Base-by-base conservation (phyloP, 306 rosid species). In the Myrica gale region DNA sequence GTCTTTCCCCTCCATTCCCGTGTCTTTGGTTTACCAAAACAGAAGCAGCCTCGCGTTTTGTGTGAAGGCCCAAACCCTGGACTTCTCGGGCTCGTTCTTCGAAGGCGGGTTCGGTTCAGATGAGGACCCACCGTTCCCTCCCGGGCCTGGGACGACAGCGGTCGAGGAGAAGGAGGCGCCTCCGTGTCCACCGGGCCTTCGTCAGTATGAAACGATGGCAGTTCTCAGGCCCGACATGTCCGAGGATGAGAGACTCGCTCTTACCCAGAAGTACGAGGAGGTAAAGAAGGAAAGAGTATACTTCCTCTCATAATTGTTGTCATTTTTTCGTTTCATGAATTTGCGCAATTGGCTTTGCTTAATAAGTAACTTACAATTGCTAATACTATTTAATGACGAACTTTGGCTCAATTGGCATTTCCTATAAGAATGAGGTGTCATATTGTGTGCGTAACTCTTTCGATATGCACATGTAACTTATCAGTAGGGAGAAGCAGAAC, bases 131-230 rank as follows among this genome's bases (percentile, higher is more conserved):
- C 43, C 80, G 16, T 46, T 85, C 42, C 78, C 89, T 1, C 63
- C 86, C 7, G 90, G 85, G 19, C 45, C 83, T 57, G 90, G 85
- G 1, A 58, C 84, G 3, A 74, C 86, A 0, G 82, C 87, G 54
- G 75, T 84, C 48, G 98, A 95, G 83, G 97, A 92, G 7, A 95
- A 90, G 86, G 97, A 92, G 84, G 97, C 90, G 81, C 96, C 96
- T 0, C 82, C 83, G 15, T 91, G 96, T 79, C 96, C 93, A 0
- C 93, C 93, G 13, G 91, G 96, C 54, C 93, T 91, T 58, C 74
- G 93, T 12, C 86, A 85, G 74, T 89, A 89, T 82, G 96, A 89
- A 82, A 85, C 87, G 42, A 91, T 89, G 93, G 84, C 82, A 68
- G 91, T 91, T 79, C 78, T 89, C 73, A 81, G 96, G 78, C 93